phyloP scores from a whole-genome alignment of 1,284 basidiomycete species.

The Ceratobasidium theobromae region DNA sequence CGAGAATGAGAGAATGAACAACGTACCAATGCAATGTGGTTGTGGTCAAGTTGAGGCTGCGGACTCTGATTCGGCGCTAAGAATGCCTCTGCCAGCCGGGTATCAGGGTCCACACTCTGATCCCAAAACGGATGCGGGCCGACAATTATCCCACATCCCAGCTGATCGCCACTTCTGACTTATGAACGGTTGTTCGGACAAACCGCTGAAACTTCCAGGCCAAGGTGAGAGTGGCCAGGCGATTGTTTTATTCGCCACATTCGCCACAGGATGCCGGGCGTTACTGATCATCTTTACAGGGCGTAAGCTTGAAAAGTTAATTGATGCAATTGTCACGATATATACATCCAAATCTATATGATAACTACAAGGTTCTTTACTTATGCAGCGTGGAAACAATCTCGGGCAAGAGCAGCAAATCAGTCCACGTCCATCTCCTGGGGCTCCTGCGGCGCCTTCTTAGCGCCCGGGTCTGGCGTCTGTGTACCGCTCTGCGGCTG shows the following conservation, averaged over 20 bases:
- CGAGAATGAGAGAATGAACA: not conserved
- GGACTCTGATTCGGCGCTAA: slow-evolving; percentile 11
- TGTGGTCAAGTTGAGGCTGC: slow-evolving; percentile 14
- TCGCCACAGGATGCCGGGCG: not conserved
- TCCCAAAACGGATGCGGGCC: too few species aligned
- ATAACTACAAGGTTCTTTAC: not conserved
- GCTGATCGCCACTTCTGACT: too few species aligned
- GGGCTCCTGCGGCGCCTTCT: slow-evolving; percentile 51
- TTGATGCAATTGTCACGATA: slow-evolving; percentile 27
- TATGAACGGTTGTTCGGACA: too few species aligned
- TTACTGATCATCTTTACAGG: not conserved
- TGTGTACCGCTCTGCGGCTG: slow-evolving; percentile 61
- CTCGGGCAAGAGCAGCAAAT: not conserved
- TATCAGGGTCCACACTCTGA: too few species aligned
- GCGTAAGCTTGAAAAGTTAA: slow-evolving; percentile 16
- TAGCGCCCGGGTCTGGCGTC: slow-evolving; percentile 53
- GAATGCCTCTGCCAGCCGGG: not conserved
- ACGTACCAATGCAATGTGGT: slow-evolving; percentile 12
- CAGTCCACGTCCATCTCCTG: slow-evolving; percentile 82
- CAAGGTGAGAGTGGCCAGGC: too few species aligned
- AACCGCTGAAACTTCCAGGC: too few species aligned
- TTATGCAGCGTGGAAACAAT: slow-evolving; percentile 16
- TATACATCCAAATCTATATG: slow-evolving; percentile 26
- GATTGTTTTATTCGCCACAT: too few species aligned
- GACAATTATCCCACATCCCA: too few species aligned